These are phyloP conservation scores for Artemisia tridentata DNA, from an alignment of 129 eudicot species.

Conservation along the genomic window DNA sequence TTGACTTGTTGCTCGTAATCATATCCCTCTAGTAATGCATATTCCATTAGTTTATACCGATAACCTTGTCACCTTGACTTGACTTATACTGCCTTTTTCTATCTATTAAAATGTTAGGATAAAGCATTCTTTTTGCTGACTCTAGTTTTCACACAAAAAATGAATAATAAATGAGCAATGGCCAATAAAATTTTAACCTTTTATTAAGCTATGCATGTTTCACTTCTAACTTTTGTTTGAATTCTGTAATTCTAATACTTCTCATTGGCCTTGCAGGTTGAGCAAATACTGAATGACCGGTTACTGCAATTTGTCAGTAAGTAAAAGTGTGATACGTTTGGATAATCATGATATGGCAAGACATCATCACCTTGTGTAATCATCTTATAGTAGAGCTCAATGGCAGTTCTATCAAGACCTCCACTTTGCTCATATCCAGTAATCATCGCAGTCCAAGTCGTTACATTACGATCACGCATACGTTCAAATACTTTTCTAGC, in stretches of 20 bases:
- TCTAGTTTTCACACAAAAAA: background rate
- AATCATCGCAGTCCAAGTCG: no score
- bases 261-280: constrained; percentile 60
- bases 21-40: background rate
- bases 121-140: background rate
- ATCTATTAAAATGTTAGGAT: background rate
- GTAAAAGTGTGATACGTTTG: no score
- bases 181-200: background rate
- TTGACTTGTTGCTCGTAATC: no score
- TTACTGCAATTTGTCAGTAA: constrained; percentile 84
- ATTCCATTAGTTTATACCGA: background rate
- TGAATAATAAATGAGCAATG: background rate
- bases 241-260: constrained; percentile 23
- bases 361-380: no score
- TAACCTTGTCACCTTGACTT: background rate
- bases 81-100: background rate
- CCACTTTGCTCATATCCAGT: no score
- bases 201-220: constrained; percentile 12
- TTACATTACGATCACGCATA: no score
- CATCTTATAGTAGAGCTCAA: no score
- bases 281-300: constrained; percentile 85
- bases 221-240: background rate
- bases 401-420: no score
- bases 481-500: no score
- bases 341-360: no score